A percentile compares a stretch with the other conserved stretches of the same genome.
These are phyloP conservation scores for Clonostachys sp. DNA, from an alignment of 2,329 filamentous ascomycete species.

Conservation along the genomic window DNA sequence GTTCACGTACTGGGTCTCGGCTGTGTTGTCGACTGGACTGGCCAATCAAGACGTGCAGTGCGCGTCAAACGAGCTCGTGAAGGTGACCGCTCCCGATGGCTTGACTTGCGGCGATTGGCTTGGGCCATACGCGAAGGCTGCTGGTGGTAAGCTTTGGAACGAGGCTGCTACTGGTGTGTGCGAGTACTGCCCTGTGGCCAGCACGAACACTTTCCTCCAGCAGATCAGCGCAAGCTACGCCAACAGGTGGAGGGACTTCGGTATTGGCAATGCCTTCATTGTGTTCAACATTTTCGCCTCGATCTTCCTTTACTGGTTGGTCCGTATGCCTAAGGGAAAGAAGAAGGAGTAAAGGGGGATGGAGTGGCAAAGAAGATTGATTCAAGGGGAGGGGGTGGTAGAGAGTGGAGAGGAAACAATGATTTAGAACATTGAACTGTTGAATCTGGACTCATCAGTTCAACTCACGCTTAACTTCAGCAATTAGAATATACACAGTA, in stretches of 20 bases:
- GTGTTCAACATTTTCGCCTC: slow-evolving; percentile 46
- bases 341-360: neutral
- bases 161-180: slow-evolving; percentile 43
- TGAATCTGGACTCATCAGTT: too few species aligned
- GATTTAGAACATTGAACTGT: too few species aligned
- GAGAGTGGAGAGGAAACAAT: too few species aligned
- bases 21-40: slow-evolving; percentile 18
- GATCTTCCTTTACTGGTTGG: slow-evolving; percentile 45
- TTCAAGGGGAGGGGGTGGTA: too few species aligned
- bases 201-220: slow-evolving; percentile 33
- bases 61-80: slow-evolving; percentile 57
- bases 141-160: slow-evolving; percentile 49
- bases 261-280: slow-evolving; percentile 49
- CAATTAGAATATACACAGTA: too few species aligned
- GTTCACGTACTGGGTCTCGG: slow-evolving; percentile 20
- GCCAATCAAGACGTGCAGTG: slow-evolving; percentile 36
- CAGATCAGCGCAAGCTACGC: slow-evolving; percentile 36
- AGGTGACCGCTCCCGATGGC: slow-evolving; percentile 50
- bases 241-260: slow-evolving; percentile 54
- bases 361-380: too few species aligned
- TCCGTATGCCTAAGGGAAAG: slow-evolving; percentile 28
- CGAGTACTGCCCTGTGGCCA: slow-evolving; percentile 34
- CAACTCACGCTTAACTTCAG: too few species aligned
- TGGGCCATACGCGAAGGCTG: slow-evolving; percentile 28
- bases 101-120: slow-evolving; percentile 55